Evolutionary conservation across 768 basidiomycete genomes (phyloP).

Genomic region (Zangia roseola): DNA sequence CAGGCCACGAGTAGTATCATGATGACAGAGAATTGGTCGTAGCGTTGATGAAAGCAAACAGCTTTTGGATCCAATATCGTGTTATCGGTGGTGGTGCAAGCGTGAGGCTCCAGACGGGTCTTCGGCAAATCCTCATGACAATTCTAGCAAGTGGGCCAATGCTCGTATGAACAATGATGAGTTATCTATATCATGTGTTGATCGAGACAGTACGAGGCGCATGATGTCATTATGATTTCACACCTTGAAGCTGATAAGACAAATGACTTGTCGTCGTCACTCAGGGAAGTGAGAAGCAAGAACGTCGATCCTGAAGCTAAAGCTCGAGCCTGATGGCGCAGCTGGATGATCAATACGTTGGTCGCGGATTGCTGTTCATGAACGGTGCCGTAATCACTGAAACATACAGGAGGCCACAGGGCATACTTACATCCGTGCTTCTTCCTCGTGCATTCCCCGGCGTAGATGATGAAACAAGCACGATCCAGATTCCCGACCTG

Average conservation of each 20-base stretch:
- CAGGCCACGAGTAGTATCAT: not conserved
- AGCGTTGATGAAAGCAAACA: not conserved
- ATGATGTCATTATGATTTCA: too few relatives aligned
- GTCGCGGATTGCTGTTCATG: conserved; percentile 4
- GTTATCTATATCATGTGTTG: too few relatives aligned
- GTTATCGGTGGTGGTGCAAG: not conserved
- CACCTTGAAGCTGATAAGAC: too few relatives aligned
- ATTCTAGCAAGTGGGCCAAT: too few relatives aligned
- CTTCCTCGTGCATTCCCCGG: conserved; percentile 13
- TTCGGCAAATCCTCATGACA: not conserved
- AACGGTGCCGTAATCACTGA: conserved; percentile 10
- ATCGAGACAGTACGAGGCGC: too few relatives aligned
- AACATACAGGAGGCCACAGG: not conserved
- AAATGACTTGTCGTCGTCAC: too few relatives aligned
- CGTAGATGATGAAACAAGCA: not conserved
- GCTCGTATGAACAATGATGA: too few relatives aligned
- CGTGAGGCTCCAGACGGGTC: too few relatives aligned
- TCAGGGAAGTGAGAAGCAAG: too few relatives aligned
- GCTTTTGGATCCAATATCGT: not conserved
- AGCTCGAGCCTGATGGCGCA: too few relatives aligned
- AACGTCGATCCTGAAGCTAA: too few relatives aligned
- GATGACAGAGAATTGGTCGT: not conserved
- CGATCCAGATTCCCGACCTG: conserved; percentile 6
- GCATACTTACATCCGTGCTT: not conserved
- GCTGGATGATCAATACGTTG: too few relatives aligned